These are phyloP conservation scores for Gentiana macrophylla DNA, from an alignment of 257 asterid species.

Conservation along the genomic window DNA sequence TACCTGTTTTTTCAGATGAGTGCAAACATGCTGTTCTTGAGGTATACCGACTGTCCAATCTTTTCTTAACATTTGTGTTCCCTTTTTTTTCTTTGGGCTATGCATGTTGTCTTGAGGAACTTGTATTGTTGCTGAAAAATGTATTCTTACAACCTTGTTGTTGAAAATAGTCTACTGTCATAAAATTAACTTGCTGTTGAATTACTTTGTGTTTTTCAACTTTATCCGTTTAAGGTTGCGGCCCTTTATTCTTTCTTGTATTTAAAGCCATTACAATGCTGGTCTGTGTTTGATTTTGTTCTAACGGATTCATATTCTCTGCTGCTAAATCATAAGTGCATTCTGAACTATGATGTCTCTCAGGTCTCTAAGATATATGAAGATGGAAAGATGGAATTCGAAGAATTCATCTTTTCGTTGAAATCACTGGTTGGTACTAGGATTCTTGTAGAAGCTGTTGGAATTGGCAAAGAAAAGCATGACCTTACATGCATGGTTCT, in stretches of 20 bases:
- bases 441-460: constrained; percentile 55
- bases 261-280: too few species aligned
- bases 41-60: constrained; percentile 25
- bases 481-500: constrained; percentile 48
- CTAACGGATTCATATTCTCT: neutral
- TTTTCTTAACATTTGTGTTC: neutral
- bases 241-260: too few species aligned
- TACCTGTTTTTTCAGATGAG: constrained; percentile 35
- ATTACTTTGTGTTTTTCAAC: too few species aligned
- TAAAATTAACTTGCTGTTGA: too few species aligned
- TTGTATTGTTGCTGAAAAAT: too few species aligned
- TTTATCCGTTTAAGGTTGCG: too few species aligned
- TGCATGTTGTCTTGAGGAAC: neutral
- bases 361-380: constrained; percentile 45
- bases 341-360: constrained; percentile 7
- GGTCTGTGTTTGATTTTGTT: neutral
- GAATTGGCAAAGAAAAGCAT: constrained; percentile 48
- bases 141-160: too few species aligned
- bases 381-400: constrained; percentile 38
- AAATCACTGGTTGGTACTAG: constrained; percentile 46
- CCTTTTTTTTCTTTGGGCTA: neutral
- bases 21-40: constrained; percentile 29
- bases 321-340: neutral
- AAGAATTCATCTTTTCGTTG: constrained; percentile 43
- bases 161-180: too few species aligned